phyloP scores from a whole-genome alignment of 768 basidiomycete species.

The Amanita thiersii region DNA sequence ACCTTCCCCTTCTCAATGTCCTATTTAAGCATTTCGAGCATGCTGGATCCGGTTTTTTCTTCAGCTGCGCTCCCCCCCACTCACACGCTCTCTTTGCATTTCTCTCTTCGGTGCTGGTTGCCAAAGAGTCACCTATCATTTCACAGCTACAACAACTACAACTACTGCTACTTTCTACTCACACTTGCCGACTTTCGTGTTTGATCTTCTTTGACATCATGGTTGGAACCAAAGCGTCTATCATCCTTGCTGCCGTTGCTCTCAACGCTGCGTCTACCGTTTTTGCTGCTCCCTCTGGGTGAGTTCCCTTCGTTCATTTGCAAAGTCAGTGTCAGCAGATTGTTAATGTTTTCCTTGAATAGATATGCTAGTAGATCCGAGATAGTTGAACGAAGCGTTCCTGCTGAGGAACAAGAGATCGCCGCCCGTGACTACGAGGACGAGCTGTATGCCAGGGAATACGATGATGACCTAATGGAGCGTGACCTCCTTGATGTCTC shows the following conservation, averaged over 20 bases:
- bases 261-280: constrained; percentile 2
- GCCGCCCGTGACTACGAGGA: constrained; percentile 1
- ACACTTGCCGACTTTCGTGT: background rate
- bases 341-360: too few relatives aligned
- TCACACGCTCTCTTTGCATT: too few relatives aligned
- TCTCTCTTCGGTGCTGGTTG: constrained; percentile 8
- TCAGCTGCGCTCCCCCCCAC: constrained; percentile 7
- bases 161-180: background rate
- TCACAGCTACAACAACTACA: background rate
- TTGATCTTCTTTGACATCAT: constrained; percentile 1
- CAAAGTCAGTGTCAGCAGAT: too few relatives aligned
- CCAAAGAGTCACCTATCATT: constrained; percentile 1
- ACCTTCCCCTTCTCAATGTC: too few relatives aligned
- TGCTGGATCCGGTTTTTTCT: background rate
- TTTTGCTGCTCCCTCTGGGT: constrained; percentile 1
- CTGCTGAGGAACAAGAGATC: background rate
- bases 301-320: background rate
- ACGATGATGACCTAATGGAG: too few relatives aligned
- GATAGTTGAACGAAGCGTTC: too few relatives aligned
- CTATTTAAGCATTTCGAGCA: too few relatives aligned
- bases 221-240: constrained; percentile 7
- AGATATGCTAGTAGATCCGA: too few relatives aligned
- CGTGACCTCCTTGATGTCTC: too few relatives aligned
- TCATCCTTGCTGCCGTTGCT: constrained; percentile 4
- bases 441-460: background rate